Evolutionary conservation across 371 early-diverging fungal species (phyloP).

Genomic region (Apophysomyces ossiformis): DNA sequence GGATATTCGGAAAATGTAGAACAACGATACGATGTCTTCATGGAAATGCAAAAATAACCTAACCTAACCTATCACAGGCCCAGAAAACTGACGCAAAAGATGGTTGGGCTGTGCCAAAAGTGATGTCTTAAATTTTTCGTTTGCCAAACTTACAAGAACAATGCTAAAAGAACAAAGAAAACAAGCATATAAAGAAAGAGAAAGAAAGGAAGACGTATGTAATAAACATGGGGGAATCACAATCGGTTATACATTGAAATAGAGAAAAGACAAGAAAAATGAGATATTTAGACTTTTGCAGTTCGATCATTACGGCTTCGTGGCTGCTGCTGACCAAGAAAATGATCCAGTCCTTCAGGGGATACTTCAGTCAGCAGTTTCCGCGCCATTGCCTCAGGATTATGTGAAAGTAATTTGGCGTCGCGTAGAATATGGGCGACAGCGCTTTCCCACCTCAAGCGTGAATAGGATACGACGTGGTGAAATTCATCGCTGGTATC

Average conservation of each 20-base stretch:
- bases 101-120: too few relatives aligned
- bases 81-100: too few relatives aligned
- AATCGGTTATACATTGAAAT: conserved; percentile 4
- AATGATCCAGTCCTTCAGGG: neutral
- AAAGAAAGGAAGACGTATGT: conserved; percentile 1
- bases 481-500: conserved; percentile 52
- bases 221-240: conserved; percentile 2
- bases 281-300: neutral
- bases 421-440: conserved; percentile 3
- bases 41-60: too few relatives aligned
- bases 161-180: neutral
- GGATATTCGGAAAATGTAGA: too few relatives aligned
- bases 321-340: neutral
- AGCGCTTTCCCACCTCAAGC: conserved; percentile 47
- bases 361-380: conserved; percentile 3
- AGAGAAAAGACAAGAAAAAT: neutral
- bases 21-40: too few relatives aligned
- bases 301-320: neutral
- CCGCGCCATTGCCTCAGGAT: conserved; percentile 4
- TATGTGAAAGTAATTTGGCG: neutral
- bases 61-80: too few relatives aligned
- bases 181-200: too few relatives aligned
- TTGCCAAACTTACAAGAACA: neutral
- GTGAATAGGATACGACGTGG: conserved; percentile 39
- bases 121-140: neutral